Conservation (phyloP, 495 filamentous ascomycete species). For the Astrothelium subdiscretum region DNA sequence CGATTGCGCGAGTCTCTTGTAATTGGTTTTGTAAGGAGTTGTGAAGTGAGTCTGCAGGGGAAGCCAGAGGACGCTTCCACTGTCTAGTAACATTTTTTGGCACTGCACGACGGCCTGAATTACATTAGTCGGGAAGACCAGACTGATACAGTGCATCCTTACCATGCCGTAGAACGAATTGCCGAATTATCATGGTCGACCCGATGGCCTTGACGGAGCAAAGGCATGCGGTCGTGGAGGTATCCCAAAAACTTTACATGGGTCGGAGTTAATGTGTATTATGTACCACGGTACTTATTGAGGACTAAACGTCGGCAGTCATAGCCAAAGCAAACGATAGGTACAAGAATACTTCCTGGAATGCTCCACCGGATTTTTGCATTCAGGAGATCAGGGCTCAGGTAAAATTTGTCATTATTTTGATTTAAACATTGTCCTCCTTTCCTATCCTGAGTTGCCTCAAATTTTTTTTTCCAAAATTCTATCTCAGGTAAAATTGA, state of each 20-base stretch:
- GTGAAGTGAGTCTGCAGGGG: slow-evolving; percentile 3
- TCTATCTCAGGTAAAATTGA: too few relatives aligned
- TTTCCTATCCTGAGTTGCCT: too few relatives aligned
- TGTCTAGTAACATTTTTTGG: neutral
- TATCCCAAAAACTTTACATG: neutral
- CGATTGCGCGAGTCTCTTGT: neutral
- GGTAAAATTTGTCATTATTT: too few relatives aligned
- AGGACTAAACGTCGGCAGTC: neutral
- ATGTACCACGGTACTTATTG: neutral
- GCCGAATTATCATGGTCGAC: slow-evolving; percentile 5
- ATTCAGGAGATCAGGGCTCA: too few relatives aligned
- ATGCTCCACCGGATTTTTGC: too few relatives aligned
- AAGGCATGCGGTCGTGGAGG: neutral
- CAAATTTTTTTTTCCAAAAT: too few relatives aligned
- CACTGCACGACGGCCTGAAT: neutral
- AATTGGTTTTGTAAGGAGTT: neutral
- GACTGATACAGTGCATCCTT: neutral
- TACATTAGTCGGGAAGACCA: neutral
- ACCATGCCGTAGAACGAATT: slow-evolving; percentile 5
- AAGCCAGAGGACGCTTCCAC: slow-evolving; percentile 3
- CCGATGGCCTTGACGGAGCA: neutral
- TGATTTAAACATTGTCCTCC: too few relatives aligned
- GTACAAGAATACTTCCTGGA: neutral
- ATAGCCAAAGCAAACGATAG: neutral
- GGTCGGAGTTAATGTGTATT: neutral